These are phyloP conservation scores for Aspergillus nomiae DNA, from an alignment of 2,329 filamentous ascomycete species.

Conservation along the genomic window DNA sequence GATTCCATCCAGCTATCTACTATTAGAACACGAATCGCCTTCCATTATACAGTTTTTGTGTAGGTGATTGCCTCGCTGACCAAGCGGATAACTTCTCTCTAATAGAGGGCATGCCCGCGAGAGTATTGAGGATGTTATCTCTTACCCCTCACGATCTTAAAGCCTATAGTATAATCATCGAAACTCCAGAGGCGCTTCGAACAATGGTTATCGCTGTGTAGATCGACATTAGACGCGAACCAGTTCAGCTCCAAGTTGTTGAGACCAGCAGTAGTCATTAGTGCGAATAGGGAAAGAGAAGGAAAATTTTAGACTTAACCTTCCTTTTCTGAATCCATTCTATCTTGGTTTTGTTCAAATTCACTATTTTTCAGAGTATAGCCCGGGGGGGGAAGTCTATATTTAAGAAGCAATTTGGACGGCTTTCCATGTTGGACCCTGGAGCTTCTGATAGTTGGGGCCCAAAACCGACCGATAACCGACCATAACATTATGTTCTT, in stretches of 20 bases:
- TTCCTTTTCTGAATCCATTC: not conserved
- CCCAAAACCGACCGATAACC: not conserved
- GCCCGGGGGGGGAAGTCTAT: no score
- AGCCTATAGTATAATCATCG: not conserved
- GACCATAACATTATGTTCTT: not conserved
- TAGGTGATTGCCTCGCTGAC: no score
- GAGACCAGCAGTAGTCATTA: not conserved
- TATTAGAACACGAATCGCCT: no score
- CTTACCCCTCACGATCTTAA: no score
- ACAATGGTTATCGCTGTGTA: not conserved
- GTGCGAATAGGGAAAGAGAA: not conserved
- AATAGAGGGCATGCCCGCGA: no score
- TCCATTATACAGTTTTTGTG: no score
- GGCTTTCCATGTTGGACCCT: not conserved
- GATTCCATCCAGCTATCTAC: no score
- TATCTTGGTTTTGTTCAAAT: not conserved
- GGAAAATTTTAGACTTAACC: not conserved
- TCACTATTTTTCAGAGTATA: not conserved
- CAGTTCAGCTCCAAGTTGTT: not conserved
- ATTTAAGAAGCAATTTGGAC: no score
- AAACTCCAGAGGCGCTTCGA: not conserved
- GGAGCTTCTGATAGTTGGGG: not conserved
- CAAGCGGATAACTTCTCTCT: no score
- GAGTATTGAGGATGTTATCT: no score
- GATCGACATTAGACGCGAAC: not conserved